phyloP scores from a whole-genome alignment of 2,329 filamentous ascomycete genomes.

The Trichoderma pleuroti region DNA sequence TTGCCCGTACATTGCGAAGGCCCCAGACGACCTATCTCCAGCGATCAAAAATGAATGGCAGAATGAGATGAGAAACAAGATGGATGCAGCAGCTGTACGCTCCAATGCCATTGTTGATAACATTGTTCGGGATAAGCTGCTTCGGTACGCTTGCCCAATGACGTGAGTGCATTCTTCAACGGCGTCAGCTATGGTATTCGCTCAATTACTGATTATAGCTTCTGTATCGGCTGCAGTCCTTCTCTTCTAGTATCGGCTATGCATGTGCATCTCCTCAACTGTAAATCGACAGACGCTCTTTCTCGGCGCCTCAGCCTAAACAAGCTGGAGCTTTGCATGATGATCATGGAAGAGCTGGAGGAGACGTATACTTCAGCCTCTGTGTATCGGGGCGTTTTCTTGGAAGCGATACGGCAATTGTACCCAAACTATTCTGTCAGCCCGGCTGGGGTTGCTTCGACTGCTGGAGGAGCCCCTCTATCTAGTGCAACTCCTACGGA shows the following conservation, averaged over 20 bases:
- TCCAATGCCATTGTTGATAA: neutral
- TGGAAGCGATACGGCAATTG: neutral
- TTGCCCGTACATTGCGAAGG: neutral
- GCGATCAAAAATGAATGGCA: neutral
- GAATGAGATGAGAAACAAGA: neutral
- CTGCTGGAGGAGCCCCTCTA: neutral
- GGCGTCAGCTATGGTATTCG: neutral
- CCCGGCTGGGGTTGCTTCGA: neutral
- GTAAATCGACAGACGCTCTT: conserved; percentile 3
- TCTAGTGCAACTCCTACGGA: neutral
- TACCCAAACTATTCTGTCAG: neutral
- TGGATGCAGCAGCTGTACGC: neutral
- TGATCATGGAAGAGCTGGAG: conserved; percentile 5
- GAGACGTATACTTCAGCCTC: conserved; percentile 1
- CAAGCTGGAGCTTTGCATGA: conserved; percentile 1
- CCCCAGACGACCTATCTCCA: neutral
- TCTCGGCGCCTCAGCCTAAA: neutral
- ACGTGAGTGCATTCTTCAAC: neutral
- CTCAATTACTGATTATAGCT: neutral
- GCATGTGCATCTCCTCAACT: conserved; percentile 7
- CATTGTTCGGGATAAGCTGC: neutral
- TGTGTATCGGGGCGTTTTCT: neutral
- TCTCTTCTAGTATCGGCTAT: neutral
- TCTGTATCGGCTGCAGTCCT: neutral
- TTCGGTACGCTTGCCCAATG: neutral